Conservation (phyloP, 352 stramenopile species). For the Phytophthora syringae region DNA sequence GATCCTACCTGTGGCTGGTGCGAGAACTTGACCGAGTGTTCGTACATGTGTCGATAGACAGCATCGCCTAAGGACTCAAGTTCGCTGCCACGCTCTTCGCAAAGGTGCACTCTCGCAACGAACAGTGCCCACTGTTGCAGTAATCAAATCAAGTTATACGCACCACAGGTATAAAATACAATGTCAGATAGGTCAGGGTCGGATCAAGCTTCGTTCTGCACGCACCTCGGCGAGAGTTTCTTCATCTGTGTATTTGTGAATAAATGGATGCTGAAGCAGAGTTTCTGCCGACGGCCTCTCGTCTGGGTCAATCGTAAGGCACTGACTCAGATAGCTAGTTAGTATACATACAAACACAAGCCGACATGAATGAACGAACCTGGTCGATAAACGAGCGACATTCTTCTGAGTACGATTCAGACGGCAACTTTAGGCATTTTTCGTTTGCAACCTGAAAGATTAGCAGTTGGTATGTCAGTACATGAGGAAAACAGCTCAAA, state of each 20-base stretch:
- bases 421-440: conserved; percentile 68
- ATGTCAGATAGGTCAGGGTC: not conserved
- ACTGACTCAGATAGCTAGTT: conserved; percentile 38
- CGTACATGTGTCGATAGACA: conserved; percentile 82
- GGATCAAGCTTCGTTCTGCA: not conserved
- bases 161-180: not conserved
- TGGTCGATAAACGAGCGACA: conserved; percentile 77
- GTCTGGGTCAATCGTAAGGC: conserved; percentile 69
- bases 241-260: conserved; percentile 68
- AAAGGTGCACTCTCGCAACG: conserved; percentile 60
- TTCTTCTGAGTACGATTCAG: conserved; percentile 67
- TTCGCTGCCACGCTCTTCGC: conserved; percentile 64
- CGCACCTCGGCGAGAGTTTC: conserved; percentile 72
- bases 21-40: conserved; percentile 77
- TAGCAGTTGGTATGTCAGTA: not conserved
- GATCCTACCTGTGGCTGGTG: conserved; percentile 72
- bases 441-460: conserved; percentile 76
- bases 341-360: conserved; percentile 2
- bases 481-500: not conserved
- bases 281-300: conserved; percentile 67
- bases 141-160: not conserved
- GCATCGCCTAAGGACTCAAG: conserved; percentile 74
- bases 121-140: conserved; percentile 67
- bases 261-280: conserved; percentile 75
- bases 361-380: conserved; percentile 27